Evolutionary conservation across 352 stramenopile genomes (phyloP).

Genomic region (Phytophthora sansomeana): DNA sequence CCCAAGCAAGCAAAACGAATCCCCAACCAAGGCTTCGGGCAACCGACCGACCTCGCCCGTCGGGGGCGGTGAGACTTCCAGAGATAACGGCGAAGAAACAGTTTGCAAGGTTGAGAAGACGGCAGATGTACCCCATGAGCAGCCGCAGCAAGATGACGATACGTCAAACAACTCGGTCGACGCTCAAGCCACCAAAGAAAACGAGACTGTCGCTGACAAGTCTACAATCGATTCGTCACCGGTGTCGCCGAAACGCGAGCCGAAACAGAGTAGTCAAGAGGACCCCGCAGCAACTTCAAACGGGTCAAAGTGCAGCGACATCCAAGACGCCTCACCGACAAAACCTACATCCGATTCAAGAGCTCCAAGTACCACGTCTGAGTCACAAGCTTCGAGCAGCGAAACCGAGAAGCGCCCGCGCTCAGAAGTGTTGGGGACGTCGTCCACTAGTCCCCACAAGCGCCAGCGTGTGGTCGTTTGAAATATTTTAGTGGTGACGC

Average conservation of each 20-base stretch:
- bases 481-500: conserved; percentile 39
- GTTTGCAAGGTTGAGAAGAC: conserved; percentile 31
- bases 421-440: conserved; percentile 26
- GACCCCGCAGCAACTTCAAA: conserved; percentile 9
- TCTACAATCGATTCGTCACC: background rate
- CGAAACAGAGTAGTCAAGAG: conserved; percentile 26
- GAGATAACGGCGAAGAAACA: conserved; percentile 19
- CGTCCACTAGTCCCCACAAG: conserved; percentile 52
- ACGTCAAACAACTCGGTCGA: conserved; percentile 16
- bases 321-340: conserved; percentile 32
- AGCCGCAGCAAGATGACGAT: conserved; percentile 19
- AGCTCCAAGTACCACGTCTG: conserved; percentile 33
- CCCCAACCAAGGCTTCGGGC: conserved; percentile 41
- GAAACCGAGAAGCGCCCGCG: conserved; percentile 43
- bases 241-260: conserved; percentile 23
- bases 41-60: conserved; percentile 41
- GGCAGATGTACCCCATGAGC: conserved; percentile 13
- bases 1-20: conserved; percentile 35
- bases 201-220: conserved; percentile 21
- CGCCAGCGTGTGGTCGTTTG: conserved; percentile 51
- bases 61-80: conserved; percentile 10
- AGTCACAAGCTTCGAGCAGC: conserved; percentile 29
- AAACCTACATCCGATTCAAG: conserved; percentile 23
- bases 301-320: conserved; percentile 23
- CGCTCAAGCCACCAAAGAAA: conserved; percentile 31